phyloP scores from a whole-genome alignment of 805 yeast genomes.

The Kluyveromyces siamensis region DNA sequence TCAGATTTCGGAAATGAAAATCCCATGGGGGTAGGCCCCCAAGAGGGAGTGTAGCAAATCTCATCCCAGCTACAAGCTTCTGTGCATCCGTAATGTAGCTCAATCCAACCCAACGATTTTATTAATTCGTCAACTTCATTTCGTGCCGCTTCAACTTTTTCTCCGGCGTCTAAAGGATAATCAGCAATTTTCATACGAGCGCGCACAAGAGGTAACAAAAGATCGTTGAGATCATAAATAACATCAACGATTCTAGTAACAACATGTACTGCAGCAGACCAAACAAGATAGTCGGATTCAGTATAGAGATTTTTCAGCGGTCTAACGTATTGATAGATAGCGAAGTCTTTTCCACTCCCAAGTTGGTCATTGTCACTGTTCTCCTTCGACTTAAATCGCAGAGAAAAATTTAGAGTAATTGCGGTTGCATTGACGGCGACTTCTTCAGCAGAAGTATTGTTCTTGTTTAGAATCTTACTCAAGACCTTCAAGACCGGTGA shows the following conservation, averaged over 20 bases:
- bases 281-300: constrained; percentile 38
- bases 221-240: constrained; percentile 30
- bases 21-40: constrained; percentile 51
- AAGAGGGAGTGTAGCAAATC: constrained; percentile 48
- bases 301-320: constrained; percentile 33
- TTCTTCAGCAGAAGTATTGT: constrained; percentile 9
- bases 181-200: background rate
- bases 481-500: constrained; percentile 38
- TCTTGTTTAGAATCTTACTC: constrained; percentile 29
- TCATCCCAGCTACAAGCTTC: constrained; percentile 37
- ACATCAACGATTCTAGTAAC: constrained; percentile 30
- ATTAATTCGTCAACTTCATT: constrained; percentile 15
- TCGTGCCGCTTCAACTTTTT: constrained; percentile 9
- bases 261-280: constrained; percentile 36
- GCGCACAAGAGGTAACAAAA: constrained; percentile 20
- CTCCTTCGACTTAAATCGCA: constrained; percentile 32
- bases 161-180: constrained; percentile 11
- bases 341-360: constrained; percentile 14
- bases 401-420: constrained; percentile 35
- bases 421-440: constrained; percentile 30
- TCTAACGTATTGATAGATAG: constrained; percentile 40
- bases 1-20: constrained; percentile 24
- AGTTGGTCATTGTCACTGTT: constrained; percentile 17
- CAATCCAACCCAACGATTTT: constrained; percentile 31
- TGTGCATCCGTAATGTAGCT: constrained; percentile 35